These are phyloP conservation scores for Sclerotinia nivalis DNA, from an alignment of 2,329 filamentous ascomycete species.

Conservation along the genomic window DNA sequence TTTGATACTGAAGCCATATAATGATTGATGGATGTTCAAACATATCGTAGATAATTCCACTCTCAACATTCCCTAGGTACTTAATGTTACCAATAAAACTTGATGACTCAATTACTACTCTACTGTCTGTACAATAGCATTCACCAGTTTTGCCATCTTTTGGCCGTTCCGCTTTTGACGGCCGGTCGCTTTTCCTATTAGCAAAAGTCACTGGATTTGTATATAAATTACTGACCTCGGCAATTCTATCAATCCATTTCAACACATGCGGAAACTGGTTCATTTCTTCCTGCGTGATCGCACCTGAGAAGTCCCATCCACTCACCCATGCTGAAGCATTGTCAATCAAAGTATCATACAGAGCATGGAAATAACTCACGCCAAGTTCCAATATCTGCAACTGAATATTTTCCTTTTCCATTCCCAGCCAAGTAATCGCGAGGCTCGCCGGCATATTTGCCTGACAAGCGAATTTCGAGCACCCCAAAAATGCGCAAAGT, in stretches of 20 bases:
- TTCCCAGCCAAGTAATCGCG: slow-evolving; percentile 55
- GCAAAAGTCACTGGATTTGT: not conserved
- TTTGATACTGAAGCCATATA: not conserved
- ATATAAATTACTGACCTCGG: slow-evolving; percentile 34
- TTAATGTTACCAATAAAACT: too few relatives aligned
- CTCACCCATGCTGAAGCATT: slow-evolving; percentile 46
- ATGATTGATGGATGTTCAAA: not conserved
- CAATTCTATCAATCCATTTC: slow-evolving; percentile 55
- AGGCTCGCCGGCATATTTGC: slow-evolving; percentile 51
- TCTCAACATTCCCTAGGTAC: too few relatives aligned
- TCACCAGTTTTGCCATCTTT: slow-evolving; percentile 22
- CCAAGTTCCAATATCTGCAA: slow-evolving; percentile 56
- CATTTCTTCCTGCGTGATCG: slow-evolving; percentile 50
- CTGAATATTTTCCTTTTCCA: slow-evolving; percentile 55
- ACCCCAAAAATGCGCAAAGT: slow-evolving; percentile 54
- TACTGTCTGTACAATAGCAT: not conserved
- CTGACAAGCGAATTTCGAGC: slow-evolving; percentile 55
- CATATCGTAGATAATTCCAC: not conserved
- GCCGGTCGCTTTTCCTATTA: slow-evolving; percentile 26
- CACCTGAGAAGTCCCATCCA: slow-evolving; percentile 46
- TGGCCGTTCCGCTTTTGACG: slow-evolving; percentile 38
- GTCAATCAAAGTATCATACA: not conserved
- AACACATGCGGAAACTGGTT: slow-evolving; percentile 52
- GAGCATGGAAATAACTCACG: not conserved
- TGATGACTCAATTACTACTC: not conserved